A percentile compares a stretch with the other conserved stretches of the same genome.
These are phyloP conservation scores for Cucurbita pepo DNA, from an alignment of 306 rosid species.

Conservation along the genomic window DNA sequence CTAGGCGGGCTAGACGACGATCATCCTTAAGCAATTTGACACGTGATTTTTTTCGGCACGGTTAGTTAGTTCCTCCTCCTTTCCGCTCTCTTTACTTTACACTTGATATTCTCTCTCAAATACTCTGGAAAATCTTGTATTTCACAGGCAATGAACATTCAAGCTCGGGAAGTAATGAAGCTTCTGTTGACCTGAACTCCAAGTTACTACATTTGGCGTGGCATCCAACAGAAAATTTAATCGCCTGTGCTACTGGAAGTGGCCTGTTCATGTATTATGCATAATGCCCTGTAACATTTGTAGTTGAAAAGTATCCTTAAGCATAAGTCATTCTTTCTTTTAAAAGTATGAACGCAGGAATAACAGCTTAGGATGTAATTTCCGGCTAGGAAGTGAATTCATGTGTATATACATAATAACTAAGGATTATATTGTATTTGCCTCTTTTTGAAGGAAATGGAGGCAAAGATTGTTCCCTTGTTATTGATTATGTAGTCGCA, in stretches of 20 bases:
- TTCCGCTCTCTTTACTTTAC: neutral
- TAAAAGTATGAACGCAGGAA: neutral
- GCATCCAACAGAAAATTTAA: constrained; percentile 47
- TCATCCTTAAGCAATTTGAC: constrained; percentile 38
- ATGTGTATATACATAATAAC: neutral
- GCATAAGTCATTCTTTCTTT: neutral
- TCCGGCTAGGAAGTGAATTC: neutral
- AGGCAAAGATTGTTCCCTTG: neutral
- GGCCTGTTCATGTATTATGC: constrained; percentile 42
- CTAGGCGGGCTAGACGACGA: constrained; percentile 37
- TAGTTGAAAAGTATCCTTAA: neutral
- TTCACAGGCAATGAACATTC: constrained; percentile 31
- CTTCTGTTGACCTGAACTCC: constrained; percentile 16
- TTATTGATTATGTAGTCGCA: neutral
- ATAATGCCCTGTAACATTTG: constrained; percentile 11
- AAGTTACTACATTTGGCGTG: constrained; percentile 44
- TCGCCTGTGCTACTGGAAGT: constrained; percentile 45
- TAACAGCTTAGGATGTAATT: neutral
- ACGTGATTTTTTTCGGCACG: constrained; percentile 30
- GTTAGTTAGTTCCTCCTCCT: constrained; percentile 11
- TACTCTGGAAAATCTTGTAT: neutral
- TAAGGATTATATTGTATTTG: neutral
- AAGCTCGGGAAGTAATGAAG: constrained; percentile 10
- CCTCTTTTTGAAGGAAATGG: neutral
- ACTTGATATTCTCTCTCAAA: neutral